Base-by-base conservation (phyloP, 495 filamentous ascomycete species). In the Xylaria nigripes region DNA sequence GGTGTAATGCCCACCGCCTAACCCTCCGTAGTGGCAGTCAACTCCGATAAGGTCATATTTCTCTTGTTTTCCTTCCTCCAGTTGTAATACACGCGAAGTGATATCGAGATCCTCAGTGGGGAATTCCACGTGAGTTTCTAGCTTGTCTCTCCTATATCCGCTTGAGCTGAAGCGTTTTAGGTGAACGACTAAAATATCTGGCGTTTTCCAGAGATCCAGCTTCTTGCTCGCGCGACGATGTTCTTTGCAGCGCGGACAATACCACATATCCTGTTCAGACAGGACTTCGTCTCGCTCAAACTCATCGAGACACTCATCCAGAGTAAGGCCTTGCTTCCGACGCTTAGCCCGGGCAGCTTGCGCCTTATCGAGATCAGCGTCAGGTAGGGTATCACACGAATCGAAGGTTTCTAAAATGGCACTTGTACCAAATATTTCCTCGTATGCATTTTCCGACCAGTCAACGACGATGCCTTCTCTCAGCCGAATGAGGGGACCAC, bases 261-360 rank as follows among this genome's bases (percentile, higher is more conserved):
- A 96, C 93, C 93, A 98, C 25, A 88, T 90, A 63, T 98, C 92
- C 58, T 90, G 86, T 65, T 94, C 88, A 0, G 90, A 95, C 2
- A 98, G 74, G 40, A 96, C 83, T 66, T 98, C 93, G 52, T 89
- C 83, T 66, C 89, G 92, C 62, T 90, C 88, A 56, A 96, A 96
- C 66, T 97, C 92, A 34, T 89, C 83, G 24, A 98, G 80, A 62
- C 93, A 98, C 60, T 96, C 87, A 42, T 90, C 83, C n/a, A 98
- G 77, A 22, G 81, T 82, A 48, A 96, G 81, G 18, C 93, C 93
- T 45, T 78, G 70, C 70, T 84, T 86, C 57, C 77, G 78, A 18
- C 89, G 84, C 10, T 70, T 70, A 24, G 71, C 67, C 1, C 89
- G 83, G 24, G 76, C 69, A 12, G 72, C 72, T 51, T 82, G 80